Conservation (phyloP, 2,329 filamentous ascomycete species). For the Byssochlamys sp. region DNA sequence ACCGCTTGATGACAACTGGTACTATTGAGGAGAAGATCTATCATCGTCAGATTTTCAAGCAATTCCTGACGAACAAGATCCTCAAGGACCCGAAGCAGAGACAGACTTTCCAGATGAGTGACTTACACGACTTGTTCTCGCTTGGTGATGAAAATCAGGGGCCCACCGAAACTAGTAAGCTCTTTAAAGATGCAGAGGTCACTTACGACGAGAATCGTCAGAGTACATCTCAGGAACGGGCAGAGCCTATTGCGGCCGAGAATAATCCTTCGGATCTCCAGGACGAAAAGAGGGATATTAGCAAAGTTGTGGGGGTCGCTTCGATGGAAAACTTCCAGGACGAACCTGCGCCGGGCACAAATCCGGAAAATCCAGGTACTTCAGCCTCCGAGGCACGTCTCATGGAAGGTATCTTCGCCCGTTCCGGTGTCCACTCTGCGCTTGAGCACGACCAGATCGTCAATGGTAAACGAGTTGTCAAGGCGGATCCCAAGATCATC, state of each 20-base stretch:
- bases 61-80: slow-evolving; percentile 94
- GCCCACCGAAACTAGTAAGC: slow-evolving; percentile 69
- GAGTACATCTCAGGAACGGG: slow-evolving; percentile 1
- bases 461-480: slow-evolving; percentile 60
- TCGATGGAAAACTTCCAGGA: slow-evolving; percentile 55
- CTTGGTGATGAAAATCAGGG: slow-evolving; percentile 59
- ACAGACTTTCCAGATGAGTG: slow-evolving; percentile 78
- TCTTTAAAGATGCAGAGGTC: slow-evolving; percentile 83
- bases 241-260: slow-evolving; percentile 1
- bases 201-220: slow-evolving; percentile 43
- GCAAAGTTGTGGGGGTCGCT: slow-evolving; percentile 52
- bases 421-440: slow-evolving; percentile 77
- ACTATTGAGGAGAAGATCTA: slow-evolving; percentile 99
- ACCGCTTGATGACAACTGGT: slow-evolving; percentile 92
- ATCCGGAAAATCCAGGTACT: slow-evolving; percentile 13
- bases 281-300: slow-evolving; percentile 38
- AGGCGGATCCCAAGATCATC: slow-evolving; percentile 68
- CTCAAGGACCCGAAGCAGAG: slow-evolving; percentile 87
- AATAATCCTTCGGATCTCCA: slow-evolving; percentile 5
- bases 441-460: slow-evolving; percentile 90
- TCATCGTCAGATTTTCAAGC: slow-evolving; percentile 95
- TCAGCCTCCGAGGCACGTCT: slow-evolving; percentile 58
- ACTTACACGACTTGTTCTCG: slow-evolving; percentile 85
- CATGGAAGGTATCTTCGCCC: slow-evolving; percentile 80
- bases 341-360: slow-evolving; percentile 25